Base-by-base conservation (phyloP, 2,329 filamentous ascomycete genomes). In the Apiospora phragmitis region DNA sequence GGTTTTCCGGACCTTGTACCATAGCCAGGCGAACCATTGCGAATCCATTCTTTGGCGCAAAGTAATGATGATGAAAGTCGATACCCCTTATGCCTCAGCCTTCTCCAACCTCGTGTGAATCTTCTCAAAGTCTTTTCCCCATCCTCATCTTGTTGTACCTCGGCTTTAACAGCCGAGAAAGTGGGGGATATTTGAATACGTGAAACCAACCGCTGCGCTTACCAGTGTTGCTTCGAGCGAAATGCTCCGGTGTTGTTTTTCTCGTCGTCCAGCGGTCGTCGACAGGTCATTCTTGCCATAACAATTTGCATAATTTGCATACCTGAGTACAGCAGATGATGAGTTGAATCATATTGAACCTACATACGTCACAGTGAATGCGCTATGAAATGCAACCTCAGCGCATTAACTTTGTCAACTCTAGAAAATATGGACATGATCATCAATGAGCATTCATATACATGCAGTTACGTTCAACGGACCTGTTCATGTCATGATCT, bases 41-140 rank as follows among this genome's bases (percentile, higher is more conserved):
- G 29, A 38, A 38, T 62, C 18, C 29, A n/a, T 38, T 38, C 32
- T n/a, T 2, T 32, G 55, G 55, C 55, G 55, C 32, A n/a, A 8
- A 59, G 51, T 59, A 62, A 62, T 62, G 55, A 62, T 62, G 32
- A 62, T 62, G 55, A 62, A 62, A 38, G 8, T 38, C 32, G 55
- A 62, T 62, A 62, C 55, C 55, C 55, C 32, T 38, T 12, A 59
- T 59, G 21, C 14, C n/a, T n/a, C 32, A 62, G 12, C 24, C 29
- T 38, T n/a, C 43, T 47, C 18, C 18, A 14, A 24, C 11, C 8
- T 21, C 14, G 4, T 21, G 43, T 45, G 43, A 45, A 7, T 32
- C 18, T 35, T 11, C 29, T 32, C 6, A 29, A 1, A 12, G 9
- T 12, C 3, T 49, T 21, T 1, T 11, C 29, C 7, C 51, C 26